Evolutionary conservation across 208 protist genomes (phyloP).

Genomic region (Crithidia fasciculata): DNA sequence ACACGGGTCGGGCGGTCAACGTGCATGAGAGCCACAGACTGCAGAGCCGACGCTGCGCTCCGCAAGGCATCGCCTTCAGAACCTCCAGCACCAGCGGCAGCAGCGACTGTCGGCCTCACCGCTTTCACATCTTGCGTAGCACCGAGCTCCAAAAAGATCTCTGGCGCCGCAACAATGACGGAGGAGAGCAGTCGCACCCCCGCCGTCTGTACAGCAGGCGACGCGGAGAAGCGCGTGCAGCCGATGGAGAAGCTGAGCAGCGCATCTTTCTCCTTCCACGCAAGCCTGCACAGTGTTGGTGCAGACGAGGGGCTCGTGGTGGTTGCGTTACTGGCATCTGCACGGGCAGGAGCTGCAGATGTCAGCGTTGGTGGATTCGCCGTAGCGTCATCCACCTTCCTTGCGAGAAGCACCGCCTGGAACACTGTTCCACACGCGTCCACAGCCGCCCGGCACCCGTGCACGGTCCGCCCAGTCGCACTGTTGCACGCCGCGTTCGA

Average conservation of each 20-base stretch:
- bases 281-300: conserved; percentile 28
- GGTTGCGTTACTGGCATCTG: not conserved
- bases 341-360: not conserved
- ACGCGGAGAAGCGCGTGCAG: conserved; percentile 52
- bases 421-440: conserved; percentile 67
- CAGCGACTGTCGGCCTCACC: no score
- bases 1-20: conserved; percentile 44
- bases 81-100: no score
- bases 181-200: conserved; percentile 79
- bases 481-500: conserved; percentile 51
- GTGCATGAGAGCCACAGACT: conserved; percentile 61
- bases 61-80: conserved; percentile 3
- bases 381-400: conserved; percentile 16
- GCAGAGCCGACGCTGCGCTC: conserved; percentile 41
- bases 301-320: not conserved
- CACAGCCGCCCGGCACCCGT: conserved; percentile 45
- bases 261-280: conserved; percentile 43
- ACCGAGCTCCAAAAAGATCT: conserved; percentile 42
- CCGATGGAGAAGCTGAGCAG: conserved; percentile 72
- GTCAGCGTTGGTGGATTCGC: not conserved
- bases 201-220: conserved; percentile 52
- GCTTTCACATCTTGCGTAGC: not conserved
- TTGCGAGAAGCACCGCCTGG: conserved; percentile 47
- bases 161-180: conserved; percentile 63
- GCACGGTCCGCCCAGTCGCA: conserved; percentile 1